Evolutionary conservation across 192 early-diverging fungal genomes (phyloP).

Genomic region (Rhizophagus prolifer): DNA sequence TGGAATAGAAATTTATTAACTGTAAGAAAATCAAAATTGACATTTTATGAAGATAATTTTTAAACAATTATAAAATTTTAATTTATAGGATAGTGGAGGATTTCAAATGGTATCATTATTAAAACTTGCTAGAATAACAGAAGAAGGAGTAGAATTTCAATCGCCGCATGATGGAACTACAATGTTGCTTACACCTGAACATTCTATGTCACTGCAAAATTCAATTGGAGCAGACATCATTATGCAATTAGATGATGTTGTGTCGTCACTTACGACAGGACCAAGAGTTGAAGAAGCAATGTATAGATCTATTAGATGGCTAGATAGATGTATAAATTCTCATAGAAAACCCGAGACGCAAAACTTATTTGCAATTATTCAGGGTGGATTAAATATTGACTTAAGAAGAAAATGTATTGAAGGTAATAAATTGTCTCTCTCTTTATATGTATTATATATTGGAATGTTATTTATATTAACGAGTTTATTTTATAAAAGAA

Average conservation of each 20-base stretch:
- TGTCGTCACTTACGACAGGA: slow-evolving; percentile 78
- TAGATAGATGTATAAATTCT: slow-evolving; percentile 80
- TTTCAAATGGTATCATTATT: slow-evolving; percentile 92
- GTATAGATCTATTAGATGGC: slow-evolving; percentile 85
- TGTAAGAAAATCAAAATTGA: slow-evolving; percentile 25
- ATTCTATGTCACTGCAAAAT: slow-evolving; percentile 85
- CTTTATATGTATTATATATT: too few relatives aligned
- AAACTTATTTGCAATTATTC: slow-evolving; percentile 88
- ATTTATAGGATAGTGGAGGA: slow-evolving; percentile 67
- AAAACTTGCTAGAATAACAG: slow-evolving; percentile 79
- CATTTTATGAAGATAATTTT: background rate
- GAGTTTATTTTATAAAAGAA: slow-evolving; percentile 35
- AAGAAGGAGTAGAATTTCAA: slow-evolving; percentile 82
- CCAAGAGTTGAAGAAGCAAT: slow-evolving; percentile 87
- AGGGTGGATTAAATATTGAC: slow-evolving; percentile 74
- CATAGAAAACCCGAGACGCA: slow-evolving; percentile 69
- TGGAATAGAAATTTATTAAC: slow-evolving; percentile 82
- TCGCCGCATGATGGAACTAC: slow-evolving; percentile 79
- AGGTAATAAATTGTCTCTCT: slow-evolving; percentile 5
- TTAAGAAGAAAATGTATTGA: slow-evolving; percentile 72
- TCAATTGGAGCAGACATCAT: slow-evolving; percentile 86
- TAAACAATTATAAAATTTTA: background rate
- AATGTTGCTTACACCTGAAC: slow-evolving; percentile 84
- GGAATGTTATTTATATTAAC: background rate
- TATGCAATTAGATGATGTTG: slow-evolving; percentile 92